phyloP scores from a whole-genome alignment of 192 early-diverging fungal genomes.

The Hyaloraphidium curvatum region DNA sequence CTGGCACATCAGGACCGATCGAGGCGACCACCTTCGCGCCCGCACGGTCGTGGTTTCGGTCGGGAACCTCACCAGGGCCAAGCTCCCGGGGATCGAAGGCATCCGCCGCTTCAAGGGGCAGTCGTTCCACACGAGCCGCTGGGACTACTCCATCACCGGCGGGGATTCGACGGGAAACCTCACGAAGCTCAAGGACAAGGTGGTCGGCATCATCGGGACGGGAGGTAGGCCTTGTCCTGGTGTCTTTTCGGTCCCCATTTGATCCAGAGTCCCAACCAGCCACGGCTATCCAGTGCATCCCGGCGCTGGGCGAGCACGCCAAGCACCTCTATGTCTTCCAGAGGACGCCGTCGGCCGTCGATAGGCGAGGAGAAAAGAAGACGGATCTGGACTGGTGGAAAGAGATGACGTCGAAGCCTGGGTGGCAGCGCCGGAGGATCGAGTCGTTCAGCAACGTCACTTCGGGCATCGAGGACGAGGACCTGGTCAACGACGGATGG shows the following conservation, averaged over 20 bases:
- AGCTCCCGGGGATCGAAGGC: background rate
- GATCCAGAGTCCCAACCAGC: background rate
- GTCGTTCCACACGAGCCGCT: background rate
- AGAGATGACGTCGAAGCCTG: background rate
- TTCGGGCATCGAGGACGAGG: background rate
- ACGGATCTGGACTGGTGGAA: background rate
- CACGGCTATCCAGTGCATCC: background rate
- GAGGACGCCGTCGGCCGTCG: background rate
- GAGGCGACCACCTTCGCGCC: background rate
- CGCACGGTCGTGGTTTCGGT: background rate
- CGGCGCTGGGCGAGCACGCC: background rate
- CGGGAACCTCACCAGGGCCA: background rate
- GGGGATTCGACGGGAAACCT: background rate
- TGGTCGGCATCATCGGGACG: background rate
- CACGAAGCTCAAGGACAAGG: background rate
- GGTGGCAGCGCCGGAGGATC: background rate
- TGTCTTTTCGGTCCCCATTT: background rate
- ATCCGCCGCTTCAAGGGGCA: background rate
- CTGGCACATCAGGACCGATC: background rate
- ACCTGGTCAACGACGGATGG: conserved; percentile 1
- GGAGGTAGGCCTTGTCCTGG: too few species aligned
- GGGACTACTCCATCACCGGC: background rate
- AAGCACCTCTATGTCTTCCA: conserved; percentile 4
- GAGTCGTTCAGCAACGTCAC: too few species aligned
- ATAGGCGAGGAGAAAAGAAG: too few species aligned